phyloP scores from a whole-genome alignment of 164 flowering plant genomes.

The Macadamia tetraphylla region DNA sequence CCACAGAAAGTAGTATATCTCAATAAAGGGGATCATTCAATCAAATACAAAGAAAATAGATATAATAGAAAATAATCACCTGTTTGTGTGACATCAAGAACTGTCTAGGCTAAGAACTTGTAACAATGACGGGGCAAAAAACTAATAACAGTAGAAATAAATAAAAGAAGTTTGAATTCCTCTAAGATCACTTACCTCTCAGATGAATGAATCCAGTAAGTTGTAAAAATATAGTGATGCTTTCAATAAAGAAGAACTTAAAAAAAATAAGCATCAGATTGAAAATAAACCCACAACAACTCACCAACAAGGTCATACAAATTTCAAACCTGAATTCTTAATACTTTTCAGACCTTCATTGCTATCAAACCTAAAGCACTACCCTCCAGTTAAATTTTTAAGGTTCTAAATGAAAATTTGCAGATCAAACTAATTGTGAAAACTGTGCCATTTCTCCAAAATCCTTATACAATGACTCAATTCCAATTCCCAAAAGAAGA shows the following conservation, averaged over 20 bases:
- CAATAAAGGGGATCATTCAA: neutral
- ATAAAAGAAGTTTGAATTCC: neutral
- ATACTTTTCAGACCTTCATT: neutral
- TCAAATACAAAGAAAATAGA: neutral
- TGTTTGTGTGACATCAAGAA: neutral
- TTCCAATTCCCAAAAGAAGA: neutral
- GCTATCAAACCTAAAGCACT: neutral
- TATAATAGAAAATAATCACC: neutral
- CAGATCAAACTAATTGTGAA: neutral
- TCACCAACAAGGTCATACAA: no score
- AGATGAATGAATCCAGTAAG: no score
- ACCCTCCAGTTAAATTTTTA: neutral
- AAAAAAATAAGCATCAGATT: no score
- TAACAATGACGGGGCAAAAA: neutral
- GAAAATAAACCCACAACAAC: no score
- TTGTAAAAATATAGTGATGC: no score
- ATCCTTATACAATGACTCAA: neutral
- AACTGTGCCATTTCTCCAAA: neutral
- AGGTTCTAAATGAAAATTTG: neutral
- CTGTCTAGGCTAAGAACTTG: neutral
- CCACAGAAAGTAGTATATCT: conserved; percentile 8
- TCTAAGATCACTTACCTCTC: no score
- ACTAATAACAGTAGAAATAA: neutral
- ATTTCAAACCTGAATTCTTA: no score
- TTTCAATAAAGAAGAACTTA: no score